These are phyloP conservation scores for Podospora appendiculata DNA, from an alignment of 495 filamentous ascomycete genomes.

Conservation along the genomic window DNA sequence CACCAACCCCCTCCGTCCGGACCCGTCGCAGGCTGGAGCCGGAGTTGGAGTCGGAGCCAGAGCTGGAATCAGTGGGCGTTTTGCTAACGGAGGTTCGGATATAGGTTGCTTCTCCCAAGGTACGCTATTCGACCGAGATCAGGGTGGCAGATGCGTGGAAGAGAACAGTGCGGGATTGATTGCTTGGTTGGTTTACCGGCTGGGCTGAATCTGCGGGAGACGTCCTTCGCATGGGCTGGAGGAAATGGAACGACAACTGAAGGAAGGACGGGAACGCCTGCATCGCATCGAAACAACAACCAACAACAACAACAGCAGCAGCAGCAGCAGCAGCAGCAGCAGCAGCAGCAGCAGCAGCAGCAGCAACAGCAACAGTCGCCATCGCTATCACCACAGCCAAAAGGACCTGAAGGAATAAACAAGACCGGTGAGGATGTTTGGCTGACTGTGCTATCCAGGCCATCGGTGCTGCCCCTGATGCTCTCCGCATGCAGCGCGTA, in stretches of 20 bases:
- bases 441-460: constrained; percentile 50
- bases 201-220: too few species aligned
- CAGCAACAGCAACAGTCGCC: too few species aligned
- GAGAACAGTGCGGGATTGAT: background rate
- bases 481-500: constrained; percentile 88
- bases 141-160: background rate
- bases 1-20: background rate
- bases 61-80: background rate
- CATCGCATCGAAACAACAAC: too few species aligned
- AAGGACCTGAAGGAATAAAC: background rate
- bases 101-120: constrained; percentile 79
- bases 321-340: too few species aligned
- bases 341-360: too few species aligned
- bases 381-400: too few species aligned
- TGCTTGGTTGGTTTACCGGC: too few species aligned
- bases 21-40: background rate
- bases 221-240: too few species aligned
- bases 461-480: constrained; percentile 88
- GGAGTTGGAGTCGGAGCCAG: constrained; percentile 1
- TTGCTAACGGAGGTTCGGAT: constrained; percentile 19
- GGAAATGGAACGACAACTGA: too few species aligned
- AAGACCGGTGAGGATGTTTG: constrained; percentile 1
- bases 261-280: too few species aligned
- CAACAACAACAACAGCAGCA: too few species aligned
- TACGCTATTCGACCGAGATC: constrained; percentile 31